Conservation (phyloP, 495 filamentous ascomycete genomes). For the Aspergillus carlsbadensis region DNA sequence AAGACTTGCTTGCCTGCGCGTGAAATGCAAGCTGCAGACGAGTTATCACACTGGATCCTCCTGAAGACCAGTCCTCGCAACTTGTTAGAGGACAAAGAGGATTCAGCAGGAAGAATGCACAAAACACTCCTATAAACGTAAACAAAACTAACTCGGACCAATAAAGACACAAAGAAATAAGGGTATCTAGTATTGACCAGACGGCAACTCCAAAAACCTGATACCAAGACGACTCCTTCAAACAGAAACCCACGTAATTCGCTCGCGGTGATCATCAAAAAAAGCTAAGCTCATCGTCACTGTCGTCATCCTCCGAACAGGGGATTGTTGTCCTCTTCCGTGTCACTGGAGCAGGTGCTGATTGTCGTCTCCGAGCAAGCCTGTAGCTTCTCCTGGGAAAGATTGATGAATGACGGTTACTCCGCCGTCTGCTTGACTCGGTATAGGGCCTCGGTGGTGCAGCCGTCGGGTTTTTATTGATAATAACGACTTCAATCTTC, state of each 20-base stretch:
- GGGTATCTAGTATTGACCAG: slow-evolving; percentile 13
- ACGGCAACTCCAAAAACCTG: neutral
- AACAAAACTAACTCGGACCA: neutral
- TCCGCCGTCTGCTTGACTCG: slow-evolving; percentile 5
- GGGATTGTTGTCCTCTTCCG: slow-evolving; percentile 23
- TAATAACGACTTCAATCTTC: slow-evolving; percentile 40
- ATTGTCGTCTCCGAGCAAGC: slow-evolving; percentile 4
- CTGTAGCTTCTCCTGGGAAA: neutral
- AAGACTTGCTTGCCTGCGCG: no score
- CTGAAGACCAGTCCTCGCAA: no score
- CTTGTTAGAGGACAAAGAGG: no score
- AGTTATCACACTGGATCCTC: no score
- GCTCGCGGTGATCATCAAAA: slow-evolving; percentile 19
- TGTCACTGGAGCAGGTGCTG: neutral
- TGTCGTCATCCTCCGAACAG: slow-evolving; percentile 34
- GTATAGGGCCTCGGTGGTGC: neutral
- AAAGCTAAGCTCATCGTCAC: slow-evolving; percentile 48
- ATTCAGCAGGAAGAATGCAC: neutral
- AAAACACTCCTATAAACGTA: neutral
- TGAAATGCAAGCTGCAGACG: no score
- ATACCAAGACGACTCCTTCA: slow-evolving; percentile 9
- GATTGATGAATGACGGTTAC: slow-evolving; percentile 7
- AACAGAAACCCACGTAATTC: slow-evolving; percentile 10
- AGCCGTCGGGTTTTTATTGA: slow-evolving; percentile 24
- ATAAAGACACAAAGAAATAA: neutral